Conservation (phyloP, 768 basidiomycete species). For the Mrakia frigida region DNA sequence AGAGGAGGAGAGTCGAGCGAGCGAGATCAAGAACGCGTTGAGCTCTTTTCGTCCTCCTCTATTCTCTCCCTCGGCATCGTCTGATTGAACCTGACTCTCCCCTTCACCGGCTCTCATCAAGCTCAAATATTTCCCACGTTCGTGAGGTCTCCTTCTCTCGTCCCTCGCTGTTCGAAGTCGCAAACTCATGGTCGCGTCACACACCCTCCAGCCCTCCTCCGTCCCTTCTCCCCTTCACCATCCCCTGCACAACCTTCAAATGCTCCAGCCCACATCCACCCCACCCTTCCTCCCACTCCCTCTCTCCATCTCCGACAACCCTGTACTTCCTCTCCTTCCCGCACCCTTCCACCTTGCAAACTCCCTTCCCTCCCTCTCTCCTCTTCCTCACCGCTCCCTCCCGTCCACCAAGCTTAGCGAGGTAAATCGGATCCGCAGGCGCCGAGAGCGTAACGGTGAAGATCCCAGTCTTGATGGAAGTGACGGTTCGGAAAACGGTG, state of each 20-base stretch:
- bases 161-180: no score
- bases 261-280: conserved; percentile 21
- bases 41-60: no score
- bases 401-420: not conserved
- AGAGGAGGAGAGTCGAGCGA: no score
- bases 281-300: conserved; percentile 6
- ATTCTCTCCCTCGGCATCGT: no score
- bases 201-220: no score
- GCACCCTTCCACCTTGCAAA: conserved; percentile 5
- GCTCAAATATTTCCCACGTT: no score
- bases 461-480: not conserved
- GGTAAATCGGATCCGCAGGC: conserved; percentile 10
- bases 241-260: conserved; percentile 17
- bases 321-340: conserved; percentile 16
- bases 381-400: not conserved
- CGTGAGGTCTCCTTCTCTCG: no score
- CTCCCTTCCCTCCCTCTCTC: not conserved
- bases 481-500: conserved; percentile 18
- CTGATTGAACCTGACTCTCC: no score
- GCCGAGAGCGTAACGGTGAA: not conserved
- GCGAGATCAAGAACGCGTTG: no score
- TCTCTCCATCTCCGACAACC: not conserved
- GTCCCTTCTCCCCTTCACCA: not conserved
- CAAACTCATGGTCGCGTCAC: no score
- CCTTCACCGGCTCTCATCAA: no score